A percentile compares a stretch with the other conserved stretches of the same genome.
These are phyloP conservation scores for Areca catechu DNA, from an alignment of 176 grass and related monocot species.

Conservation along the genomic window DNA sequence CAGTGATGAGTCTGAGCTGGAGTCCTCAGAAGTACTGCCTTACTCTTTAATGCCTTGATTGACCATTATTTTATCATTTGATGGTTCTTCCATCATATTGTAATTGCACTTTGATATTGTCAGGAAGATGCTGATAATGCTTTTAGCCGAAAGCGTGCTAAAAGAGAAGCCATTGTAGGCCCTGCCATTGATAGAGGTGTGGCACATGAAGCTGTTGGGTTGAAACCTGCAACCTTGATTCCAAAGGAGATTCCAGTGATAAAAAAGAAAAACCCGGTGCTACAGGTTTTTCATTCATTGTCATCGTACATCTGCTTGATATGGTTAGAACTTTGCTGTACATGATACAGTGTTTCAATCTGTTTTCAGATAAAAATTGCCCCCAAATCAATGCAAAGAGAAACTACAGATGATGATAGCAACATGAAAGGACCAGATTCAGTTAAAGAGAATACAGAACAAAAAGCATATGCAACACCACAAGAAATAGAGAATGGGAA, in stretches of 20 bases:
- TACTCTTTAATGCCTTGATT: constrained; percentile 8
- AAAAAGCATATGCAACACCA: constrained; percentile 49
- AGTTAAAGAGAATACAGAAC: constrained; percentile 32
- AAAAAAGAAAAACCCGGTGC: constrained; percentile 78
- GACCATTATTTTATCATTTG: constrained; percentile 5
- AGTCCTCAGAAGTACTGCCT: constrained; percentile 75
- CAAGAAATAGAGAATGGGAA: constrained; percentile 74
- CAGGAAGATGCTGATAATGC: constrained; percentile 45
- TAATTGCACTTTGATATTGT: background rate
- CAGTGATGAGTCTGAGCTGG: constrained; percentile 94
- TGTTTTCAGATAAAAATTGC: constrained; percentile 70
- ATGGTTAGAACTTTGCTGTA: background rate
- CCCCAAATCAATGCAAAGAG: constrained; percentile 36
- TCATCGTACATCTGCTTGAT: background rate
- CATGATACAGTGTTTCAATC: constrained; percentile 11
- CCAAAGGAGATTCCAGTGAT: constrained; percentile 69
- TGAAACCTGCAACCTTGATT: constrained; percentile 62
- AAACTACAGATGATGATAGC: constrained; percentile 22
- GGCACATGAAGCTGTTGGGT: constrained; percentile 79
- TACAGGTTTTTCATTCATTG: constrained; percentile 49
- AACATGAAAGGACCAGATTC: constrained; percentile 24
- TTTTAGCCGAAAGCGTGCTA: constrained; percentile 42
- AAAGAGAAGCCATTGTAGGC: constrained; percentile 64
- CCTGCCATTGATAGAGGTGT: constrained; percentile 85
- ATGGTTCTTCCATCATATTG: constrained; percentile 1